Percentiles rank a stretch among this genome's conserved stretches.
Evolutionary conservation across 1,284 basidiomycete genomes (phyloP).

Genomic region (Ustilago curta): DNA sequence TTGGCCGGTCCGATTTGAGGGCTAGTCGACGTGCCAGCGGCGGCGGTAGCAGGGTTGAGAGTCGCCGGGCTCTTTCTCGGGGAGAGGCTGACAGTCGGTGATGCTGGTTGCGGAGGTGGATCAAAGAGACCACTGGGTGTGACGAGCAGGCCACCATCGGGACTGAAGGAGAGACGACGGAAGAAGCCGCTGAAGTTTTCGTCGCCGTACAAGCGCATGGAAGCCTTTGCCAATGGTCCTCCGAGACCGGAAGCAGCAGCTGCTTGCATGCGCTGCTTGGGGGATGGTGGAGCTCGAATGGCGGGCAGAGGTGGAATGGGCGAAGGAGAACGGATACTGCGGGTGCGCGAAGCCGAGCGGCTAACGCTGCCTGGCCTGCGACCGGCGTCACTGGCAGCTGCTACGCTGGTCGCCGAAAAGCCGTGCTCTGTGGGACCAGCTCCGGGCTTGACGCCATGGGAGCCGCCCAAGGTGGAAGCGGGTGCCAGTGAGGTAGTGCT

Average conservation of each 20-base stretch:
- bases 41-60: slow-evolving; percentile 4
- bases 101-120: slow-evolving; percentile 62
- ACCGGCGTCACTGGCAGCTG: slow-evolving; percentile 23
- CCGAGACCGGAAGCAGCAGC: slow-evolving; percentile 35
- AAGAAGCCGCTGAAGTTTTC: slow-evolving; percentile 97
- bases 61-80: slow-evolving; percentile 42
- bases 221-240: slow-evolving; percentile 39
- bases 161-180: slow-evolving; percentile 89
- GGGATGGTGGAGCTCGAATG: slow-evolving; percentile 63
- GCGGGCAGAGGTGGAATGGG: slow-evolving; percentile 70
- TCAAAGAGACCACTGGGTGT: slow-evolving; percentile 93
- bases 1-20: slow-evolving; percentile 61
- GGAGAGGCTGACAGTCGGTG: slow-evolving; percentile 41
- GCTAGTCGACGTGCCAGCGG: slow-evolving; percentile 10
- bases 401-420: slow-evolving; percentile 11
- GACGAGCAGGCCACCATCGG: slow-evolving; percentile 90
- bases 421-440: slow-evolving; percentile 11
- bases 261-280: slow-evolving; percentile 59
- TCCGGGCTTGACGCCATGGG: slow-evolving; percentile 24
- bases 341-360: slow-evolving; percentile 56
- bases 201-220: slow-evolving; percentile 82
- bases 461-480: slow-evolving; percentile 31
- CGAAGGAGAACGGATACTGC: slow-evolving; percentile 68
- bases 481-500: slow-evolving; percentile 58
- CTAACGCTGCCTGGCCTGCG: slow-evolving; percentile 41